Percentiles rank a stretch among this genome's conserved stretches.
Evolutionary conservation across 768 basidiomycete species (phyloP).

Genomic region (Boletus edulis): DNA sequence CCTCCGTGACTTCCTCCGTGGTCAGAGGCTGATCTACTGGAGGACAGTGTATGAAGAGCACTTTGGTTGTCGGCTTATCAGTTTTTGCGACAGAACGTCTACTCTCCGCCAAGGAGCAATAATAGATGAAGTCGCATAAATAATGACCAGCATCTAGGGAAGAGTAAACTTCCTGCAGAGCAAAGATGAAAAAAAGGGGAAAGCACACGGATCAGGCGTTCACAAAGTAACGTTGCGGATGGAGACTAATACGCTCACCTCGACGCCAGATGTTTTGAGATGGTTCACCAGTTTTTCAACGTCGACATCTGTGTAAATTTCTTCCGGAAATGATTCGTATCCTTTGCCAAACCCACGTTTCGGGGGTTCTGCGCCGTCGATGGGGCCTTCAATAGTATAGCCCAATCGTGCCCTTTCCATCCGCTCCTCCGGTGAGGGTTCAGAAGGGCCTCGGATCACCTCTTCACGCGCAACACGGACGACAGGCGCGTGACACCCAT

Average conservation of each 20-base stretch:
- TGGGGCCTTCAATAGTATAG: constrained; percentile 25
- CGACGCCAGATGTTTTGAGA: constrained; percentile 30
- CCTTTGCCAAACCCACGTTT: constrained; percentile 37
- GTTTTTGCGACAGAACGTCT: constrained; percentile 39
- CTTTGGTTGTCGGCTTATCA: constrained; percentile 36
- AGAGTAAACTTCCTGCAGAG: constrained; percentile 57
- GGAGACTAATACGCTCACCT: constrained; percentile 24
- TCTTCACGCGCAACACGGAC: constrained; percentile 32
- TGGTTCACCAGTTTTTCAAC: constrained; percentile 36
- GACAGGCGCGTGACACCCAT: constrained; percentile 52
- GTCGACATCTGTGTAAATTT: constrained; percentile 36
- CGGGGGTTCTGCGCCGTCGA: constrained; percentile 29
- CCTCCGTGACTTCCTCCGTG: constrained; percentile 66
- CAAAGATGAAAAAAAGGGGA: neutral
- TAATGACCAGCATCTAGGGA: constrained; percentile 78
- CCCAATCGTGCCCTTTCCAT: constrained; percentile 31
- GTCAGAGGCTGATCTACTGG: constrained; percentile 62
- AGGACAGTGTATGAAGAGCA: constrained; percentile 71
- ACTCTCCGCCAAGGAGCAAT: constrained; percentile 70
- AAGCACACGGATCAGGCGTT: constrained; percentile 2
- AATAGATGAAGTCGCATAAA: constrained; percentile 75
- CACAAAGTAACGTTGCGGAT: neutral
- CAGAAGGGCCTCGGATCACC: constrained; percentile 11
- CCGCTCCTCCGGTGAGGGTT: constrained; percentile 25
- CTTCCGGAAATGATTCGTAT: constrained; percentile 35